A percentile compares a stretch with the other conserved stretches of the same genome.
These are phyloP conservation scores for Blastobotrys muscicola DNA, from an alignment of 805 yeast species.

Conservation along the genomic window DNA sequence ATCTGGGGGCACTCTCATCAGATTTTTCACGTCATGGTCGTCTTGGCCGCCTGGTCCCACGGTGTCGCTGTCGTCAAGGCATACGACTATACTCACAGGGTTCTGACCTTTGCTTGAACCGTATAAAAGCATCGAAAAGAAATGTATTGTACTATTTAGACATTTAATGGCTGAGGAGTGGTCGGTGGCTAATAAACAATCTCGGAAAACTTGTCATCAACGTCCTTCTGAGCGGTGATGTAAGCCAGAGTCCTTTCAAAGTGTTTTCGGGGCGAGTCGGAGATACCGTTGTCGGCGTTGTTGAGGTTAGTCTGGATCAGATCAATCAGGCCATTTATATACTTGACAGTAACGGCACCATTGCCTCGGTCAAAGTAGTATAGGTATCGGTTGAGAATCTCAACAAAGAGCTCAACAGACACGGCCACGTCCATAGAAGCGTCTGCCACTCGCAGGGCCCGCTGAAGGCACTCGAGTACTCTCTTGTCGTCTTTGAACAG, in stretches of 20 bases:
- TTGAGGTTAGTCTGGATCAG: constrained; percentile 42
- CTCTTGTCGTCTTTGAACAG: constrained; percentile 49
- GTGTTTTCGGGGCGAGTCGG: constrained; percentile 38
- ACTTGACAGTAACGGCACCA: constrained; percentile 54
- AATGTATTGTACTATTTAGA: too few relatives aligned
- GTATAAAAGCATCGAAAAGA: too few relatives aligned
- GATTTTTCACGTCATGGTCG: constrained; percentile 70
- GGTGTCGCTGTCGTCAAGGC: constrained; percentile 51
- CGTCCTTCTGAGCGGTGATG: constrained; percentile 55
- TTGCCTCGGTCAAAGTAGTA: constrained; percentile 81
- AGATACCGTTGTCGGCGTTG: constrained; percentile 24
- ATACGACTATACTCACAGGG: constrained; percentile 29
- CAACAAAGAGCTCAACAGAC: constrained; percentile 76
- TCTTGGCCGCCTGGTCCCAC: constrained; percentile 67
- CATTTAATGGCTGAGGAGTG: too few relatives aligned
- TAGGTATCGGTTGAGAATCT: constrained; percentile 76
- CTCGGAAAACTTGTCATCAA: constrained; percentile 59
- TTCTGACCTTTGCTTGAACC: neutral
- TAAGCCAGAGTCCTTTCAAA: constrained; percentile 67
- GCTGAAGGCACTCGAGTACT: constrained; percentile 83
- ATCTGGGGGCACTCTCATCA: constrained; percentile 77
- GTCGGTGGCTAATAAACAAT: constrained; percentile 24
- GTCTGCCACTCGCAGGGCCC: constrained; percentile 83
- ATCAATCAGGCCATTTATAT: constrained; percentile 79
- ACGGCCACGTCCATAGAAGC: constrained; percentile 77